phyloP scores from a whole-genome alignment of 495 filamentous ascomycete genomes.

The Thermochaetoides thermophila region DNA sequence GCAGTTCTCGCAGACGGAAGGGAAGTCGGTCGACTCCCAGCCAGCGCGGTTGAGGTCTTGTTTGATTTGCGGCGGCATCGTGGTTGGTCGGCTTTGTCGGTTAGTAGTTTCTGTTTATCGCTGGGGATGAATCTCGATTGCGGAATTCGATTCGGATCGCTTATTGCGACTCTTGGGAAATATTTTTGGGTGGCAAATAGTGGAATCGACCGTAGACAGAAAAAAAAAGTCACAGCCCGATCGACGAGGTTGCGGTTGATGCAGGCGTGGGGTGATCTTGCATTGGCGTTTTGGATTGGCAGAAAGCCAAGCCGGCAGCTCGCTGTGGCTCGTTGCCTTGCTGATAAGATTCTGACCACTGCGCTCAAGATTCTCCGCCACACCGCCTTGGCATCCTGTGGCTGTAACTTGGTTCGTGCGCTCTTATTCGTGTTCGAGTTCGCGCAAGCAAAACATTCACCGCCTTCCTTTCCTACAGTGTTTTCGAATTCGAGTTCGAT shows the following conservation, averaged over 20 bases:
- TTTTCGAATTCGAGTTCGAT: neutral
- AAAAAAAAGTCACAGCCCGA: too few relatives aligned
- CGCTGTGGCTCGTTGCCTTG: constrained; percentile 3
- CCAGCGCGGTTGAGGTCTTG: constrained; percentile 93
- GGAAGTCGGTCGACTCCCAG: constrained; percentile 83
- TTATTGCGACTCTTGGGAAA: too few relatives aligned
- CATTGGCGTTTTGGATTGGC: neutral
- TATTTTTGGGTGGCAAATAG: neutral
- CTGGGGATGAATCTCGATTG: too few relatives aligned
- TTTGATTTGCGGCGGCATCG: constrained; percentile 59
- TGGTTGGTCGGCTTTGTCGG: too few relatives aligned
- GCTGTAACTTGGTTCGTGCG: neutral
- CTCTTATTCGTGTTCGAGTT: constrained; percentile 12
- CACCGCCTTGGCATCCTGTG: constrained; percentile 4
- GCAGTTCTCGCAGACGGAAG: constrained; percentile 55
- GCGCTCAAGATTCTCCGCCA: too few relatives aligned
- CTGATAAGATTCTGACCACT: too few relatives aligned
- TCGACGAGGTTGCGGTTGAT: too few relatives aligned
- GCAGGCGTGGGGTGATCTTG: constrained; percentile 3
- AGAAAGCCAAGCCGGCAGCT: neutral
- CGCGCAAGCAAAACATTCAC: neutral
- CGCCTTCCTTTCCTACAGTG: constrained; percentile 5
- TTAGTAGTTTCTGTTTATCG: too few relatives aligned
- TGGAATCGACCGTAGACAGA: neutral
- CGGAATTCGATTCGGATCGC: too few relatives aligned